Conservation (phyloP, 805 yeast species). For the Torulaspora delbrueckii region DNA sequence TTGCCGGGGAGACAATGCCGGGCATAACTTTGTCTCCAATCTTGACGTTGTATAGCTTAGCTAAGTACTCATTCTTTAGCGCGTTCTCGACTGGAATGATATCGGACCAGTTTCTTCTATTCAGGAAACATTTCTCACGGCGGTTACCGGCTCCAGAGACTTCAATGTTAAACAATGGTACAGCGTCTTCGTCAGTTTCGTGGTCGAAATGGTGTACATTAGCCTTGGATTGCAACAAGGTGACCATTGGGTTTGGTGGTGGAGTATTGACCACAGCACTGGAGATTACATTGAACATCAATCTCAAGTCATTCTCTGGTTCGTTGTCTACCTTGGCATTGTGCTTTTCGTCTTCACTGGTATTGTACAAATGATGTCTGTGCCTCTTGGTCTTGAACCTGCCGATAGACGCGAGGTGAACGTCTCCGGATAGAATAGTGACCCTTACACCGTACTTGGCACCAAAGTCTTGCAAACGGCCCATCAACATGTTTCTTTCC, state of each 20-base stretch:
- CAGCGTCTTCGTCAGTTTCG: constrained; percentile 71
- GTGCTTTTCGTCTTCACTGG: constrained; percentile 34
- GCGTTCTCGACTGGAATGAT: constrained; percentile 49
- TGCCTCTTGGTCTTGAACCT: constrained; percentile 58
- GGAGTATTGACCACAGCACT: constrained; percentile 92
- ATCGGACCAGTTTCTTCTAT: constrained; percentile 70
- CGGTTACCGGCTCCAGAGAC: constrained; percentile 48
- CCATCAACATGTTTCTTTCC: constrained; percentile 72
- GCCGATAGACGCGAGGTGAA: constrained; percentile 83
- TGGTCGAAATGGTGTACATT: constrained; percentile 58
- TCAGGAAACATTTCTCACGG: constrained; percentile 44
- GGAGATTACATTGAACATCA: constrained; percentile 77
- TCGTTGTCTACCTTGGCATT: constrained; percentile 39
- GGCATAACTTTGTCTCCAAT: constrained; percentile 25
- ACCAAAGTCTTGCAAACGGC: constrained; percentile 60
- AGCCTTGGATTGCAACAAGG: constrained; percentile 61
- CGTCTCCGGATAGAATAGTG: constrained; percentile 89
- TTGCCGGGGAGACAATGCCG: constrained; percentile 27
- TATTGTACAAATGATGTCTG: constrained; percentile 38
- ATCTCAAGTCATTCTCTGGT: constrained; percentile 68
- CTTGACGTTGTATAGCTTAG: constrained; percentile 9
- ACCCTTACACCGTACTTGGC: constrained; percentile 60
- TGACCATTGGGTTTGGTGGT: constrained; percentile 85
- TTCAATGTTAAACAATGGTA: constrained; percentile 62
- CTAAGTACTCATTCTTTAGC: constrained; percentile 19